Evolutionary conservation across 1,139 yeast species (phyloP), one percentile per base, ranked within the genome.

Genomic region (Diutina rugosa): DNA sequence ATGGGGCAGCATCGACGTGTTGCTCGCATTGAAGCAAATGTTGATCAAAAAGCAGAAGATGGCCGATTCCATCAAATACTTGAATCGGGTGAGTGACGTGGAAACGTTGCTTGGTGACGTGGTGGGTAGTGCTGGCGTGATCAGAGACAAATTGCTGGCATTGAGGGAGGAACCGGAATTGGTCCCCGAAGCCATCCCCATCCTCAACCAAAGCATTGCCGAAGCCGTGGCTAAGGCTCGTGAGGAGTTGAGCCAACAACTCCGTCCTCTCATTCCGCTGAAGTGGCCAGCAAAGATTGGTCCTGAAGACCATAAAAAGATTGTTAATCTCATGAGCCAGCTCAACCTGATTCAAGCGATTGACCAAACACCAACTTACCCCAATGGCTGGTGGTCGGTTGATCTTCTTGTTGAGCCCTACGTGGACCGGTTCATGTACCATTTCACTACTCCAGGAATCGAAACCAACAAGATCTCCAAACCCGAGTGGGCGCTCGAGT

Each of bases 401-500:
- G 78, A 78, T 44, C 67, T 77, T 0, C 68, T 90, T 38, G 71
- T 86, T 0, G 73, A 76, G 51, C 85, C 86, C 8, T 78, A 88
- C 57, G 73, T 73, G 29, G 67, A 80, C 14, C 78, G 93, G 58
- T 88, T 90, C 65, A 75, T 79, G 52, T 91, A 78, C 69, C 97
- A 91, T 68, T 91, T 91, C 68, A 21, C 29, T 14, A 82, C 81
- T 58, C 69, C 77, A 14, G 59, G 70, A 0, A 73, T 75, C 28
- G 85, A 83, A 21, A 87, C 95, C 0, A 87, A 86, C 63, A 77
- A 84, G 58, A 68, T 84, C 46, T 86, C 87, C 57, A 85, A 84
- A 63, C 96, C 96, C 0, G 96, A 89, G 66, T 85, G 91, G 85
- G 81, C 85, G n/a, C 76, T 85, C 59, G 73, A 72, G 38, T 88